Percentiles rank a stretch among this genome's conserved stretches.
Conservation (phyloP, 2,329 filamentous ascomycete genomes). For the Sclerotinia spermophila region DNA sequence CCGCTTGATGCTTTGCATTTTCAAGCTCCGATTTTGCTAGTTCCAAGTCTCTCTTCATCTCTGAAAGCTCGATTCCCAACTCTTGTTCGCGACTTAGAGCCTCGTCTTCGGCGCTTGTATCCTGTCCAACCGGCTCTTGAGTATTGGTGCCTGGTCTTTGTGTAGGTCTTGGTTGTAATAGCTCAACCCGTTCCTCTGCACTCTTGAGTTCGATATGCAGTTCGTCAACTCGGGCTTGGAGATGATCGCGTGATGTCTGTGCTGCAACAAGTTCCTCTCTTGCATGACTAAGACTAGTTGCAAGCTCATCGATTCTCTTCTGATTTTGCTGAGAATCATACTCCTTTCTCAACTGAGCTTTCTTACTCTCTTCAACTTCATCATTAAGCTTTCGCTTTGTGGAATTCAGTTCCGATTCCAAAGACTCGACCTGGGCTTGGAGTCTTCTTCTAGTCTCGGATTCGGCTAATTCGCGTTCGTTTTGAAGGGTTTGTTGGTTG, state of each 20-base stretch:
- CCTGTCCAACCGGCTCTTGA: slow-evolving; percentile 42
- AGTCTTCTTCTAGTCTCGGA: slow-evolving; percentile 77
- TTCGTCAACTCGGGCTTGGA: slow-evolving; percentile 86
- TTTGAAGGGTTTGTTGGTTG: slow-evolving; percentile 83
- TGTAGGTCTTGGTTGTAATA: slow-evolving; percentile 76
- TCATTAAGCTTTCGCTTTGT: slow-evolving; percentile 80
- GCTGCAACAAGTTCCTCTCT: slow-evolving; percentile 83
- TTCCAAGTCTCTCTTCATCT: slow-evolving; percentile 84
- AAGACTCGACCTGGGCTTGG: slow-evolving; percentile 69
- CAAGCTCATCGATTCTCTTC: slow-evolving; percentile 88
- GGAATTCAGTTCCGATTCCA: slow-evolving; percentile 74
- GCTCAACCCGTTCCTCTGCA: slow-evolving; percentile 80
- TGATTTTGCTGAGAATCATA: slow-evolving; percentile 85
- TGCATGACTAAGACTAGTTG: slow-evolving; percentile 70
- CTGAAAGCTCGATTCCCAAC: slow-evolving; percentile 75
- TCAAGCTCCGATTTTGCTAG: slow-evolving; percentile 76
- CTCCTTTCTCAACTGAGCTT: slow-evolving; percentile 77
- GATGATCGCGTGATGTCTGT: slow-evolving; percentile 84
- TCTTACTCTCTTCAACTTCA: slow-evolving; percentile 81
- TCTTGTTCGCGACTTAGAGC: slow-evolving; percentile 71
- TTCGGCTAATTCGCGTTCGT: slow-evolving; percentile 84
- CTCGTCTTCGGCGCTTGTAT: slow-evolving; percentile 48
- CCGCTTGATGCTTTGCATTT: slow-evolving; percentile 73
- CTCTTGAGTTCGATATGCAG: slow-evolving; percentile 82
- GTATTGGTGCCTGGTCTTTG: slow-evolving; percentile 49